A percentile compares a stretch with the other conserved stretches of the same genome.
Conservation (phyloP, 345 rosid genomes). For the Lenwebbia sp. region DNA sequence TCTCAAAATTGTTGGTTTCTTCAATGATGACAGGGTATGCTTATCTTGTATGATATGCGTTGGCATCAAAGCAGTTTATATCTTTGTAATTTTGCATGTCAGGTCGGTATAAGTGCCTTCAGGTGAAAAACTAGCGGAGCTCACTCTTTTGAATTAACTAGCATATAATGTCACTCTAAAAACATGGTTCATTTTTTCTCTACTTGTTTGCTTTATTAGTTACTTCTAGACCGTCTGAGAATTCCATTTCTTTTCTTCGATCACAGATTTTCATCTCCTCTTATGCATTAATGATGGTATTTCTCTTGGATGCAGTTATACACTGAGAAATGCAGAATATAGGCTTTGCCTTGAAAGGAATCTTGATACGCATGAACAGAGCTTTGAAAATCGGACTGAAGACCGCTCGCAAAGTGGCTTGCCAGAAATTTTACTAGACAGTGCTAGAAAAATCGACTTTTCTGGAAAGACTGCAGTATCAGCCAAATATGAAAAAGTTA, state of each 20-base stretch:
- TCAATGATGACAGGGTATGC: conserved; percentile 98
- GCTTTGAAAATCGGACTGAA: conserved; percentile 21
- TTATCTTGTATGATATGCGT: background rate
- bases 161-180: background rate
- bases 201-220: background rate
- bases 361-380: conserved; percentile 44
- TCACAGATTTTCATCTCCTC: background rate
- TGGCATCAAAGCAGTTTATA: background rate
- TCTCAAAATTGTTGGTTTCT: conserved; percentile 76
- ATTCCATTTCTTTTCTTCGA: background rate
- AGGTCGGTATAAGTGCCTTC: background rate
- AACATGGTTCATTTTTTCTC: background rate
- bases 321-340: conserved; percentile 84
- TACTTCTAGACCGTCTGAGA: background rate
- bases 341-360: conserved; percentile 86
- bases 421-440: conserved; percentile 25
- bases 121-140: background rate
- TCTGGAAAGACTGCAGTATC: conserved; percentile 18
- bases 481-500: conserved; percentile 13
- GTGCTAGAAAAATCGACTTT: conserved; percentile 13
- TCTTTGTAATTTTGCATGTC: background rate
- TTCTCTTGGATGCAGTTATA: conserved; percentile 45
- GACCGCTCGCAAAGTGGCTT: conserved; percentile 22
- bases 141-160: background rate
- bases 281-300: background rate